phyloP scores from a whole-genome alignment of 164 flowering plant genomes.

The grape (Vitis vinifera) region ASM3070453v1 NC_081815.1:3838001-3838500 shows the following conservation, averaged over 20 bases:
- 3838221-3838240: not conserved
- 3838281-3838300: slow-evolving; percentile 91
- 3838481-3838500: slow-evolving; percentile 49
- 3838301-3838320: slow-evolving; percentile 83
- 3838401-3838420: not conserved
- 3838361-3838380: slow-evolving; percentile 24
- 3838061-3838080: slow-evolving; percentile 83
- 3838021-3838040: slow-evolving; percentile 83
- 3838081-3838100: slow-evolving; percentile 81
- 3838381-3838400: not conserved
- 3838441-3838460: not conserved
- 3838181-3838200: not conserved
- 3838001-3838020: slow-evolving; percentile 97
- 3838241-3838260: slow-evolving; percentile 48
- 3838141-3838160: slow-evolving; percentile 6
- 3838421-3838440: not conserved
- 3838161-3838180: slow-evolving; percentile 15
- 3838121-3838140: slow-evolving; percentile 97
- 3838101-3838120: slow-evolving; percentile 90
- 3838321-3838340: slow-evolving; percentile 83
- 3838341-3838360: slow-evolving; percentile 87
- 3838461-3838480: not conserved
- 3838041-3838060: slow-evolving; percentile 88
- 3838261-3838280: slow-evolving; percentile 96
- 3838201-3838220: not conserved